These are phyloP conservation scores for Leavenworthia alabamica DNA, from an alignment of 345 rosid species.

Conservation along the genomic window DNA sequence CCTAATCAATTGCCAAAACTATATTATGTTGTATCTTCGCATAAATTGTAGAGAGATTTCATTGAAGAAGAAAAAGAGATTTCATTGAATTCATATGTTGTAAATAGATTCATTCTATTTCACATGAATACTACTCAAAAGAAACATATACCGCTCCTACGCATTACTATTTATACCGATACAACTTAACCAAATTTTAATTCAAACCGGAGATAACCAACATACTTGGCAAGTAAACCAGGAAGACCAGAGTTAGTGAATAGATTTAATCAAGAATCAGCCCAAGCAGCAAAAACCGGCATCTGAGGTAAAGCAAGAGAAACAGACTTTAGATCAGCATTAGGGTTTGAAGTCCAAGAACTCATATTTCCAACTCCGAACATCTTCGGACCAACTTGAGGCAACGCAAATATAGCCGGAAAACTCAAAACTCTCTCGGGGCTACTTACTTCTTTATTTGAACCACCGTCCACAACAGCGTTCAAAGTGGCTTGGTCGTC, in stretches of 20 bases:
- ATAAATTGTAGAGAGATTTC: too few species aligned
- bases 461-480: conserved; percentile 46
- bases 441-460: conserved; percentile 43
- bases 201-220: conserved; percentile 3
- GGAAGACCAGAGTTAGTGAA: conserved; percentile 25
- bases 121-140: conserved; percentile 29
- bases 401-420: conserved; percentile 45
- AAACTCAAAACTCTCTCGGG: conserved; percentile 41
- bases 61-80: background rate
- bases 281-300: conserved; percentile 83
- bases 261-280: conserved; percentile 53
- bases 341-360: conserved; percentile 48
- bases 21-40: too few species aligned
- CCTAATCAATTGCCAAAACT: conserved; percentile 32
- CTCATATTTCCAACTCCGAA: conserved; percentile 32
- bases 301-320: conserved; percentile 49
- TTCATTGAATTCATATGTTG: conserved; percentile 22
- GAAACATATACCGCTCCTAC: conserved; percentile 31
- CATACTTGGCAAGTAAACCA: conserved; percentile 26
- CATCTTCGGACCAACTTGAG: conserved; percentile 46
- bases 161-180: conserved; percentile 23
- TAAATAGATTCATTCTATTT: conserved; percentile 30
- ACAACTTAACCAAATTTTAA: conserved; percentile 19
- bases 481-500: conserved; percentile 37
- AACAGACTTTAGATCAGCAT: conserved; percentile 47